phyloP scores from a whole-genome alignment of 2,329 filamentous ascomycete species.

The Trichoderma cornu-damae region DNA sequence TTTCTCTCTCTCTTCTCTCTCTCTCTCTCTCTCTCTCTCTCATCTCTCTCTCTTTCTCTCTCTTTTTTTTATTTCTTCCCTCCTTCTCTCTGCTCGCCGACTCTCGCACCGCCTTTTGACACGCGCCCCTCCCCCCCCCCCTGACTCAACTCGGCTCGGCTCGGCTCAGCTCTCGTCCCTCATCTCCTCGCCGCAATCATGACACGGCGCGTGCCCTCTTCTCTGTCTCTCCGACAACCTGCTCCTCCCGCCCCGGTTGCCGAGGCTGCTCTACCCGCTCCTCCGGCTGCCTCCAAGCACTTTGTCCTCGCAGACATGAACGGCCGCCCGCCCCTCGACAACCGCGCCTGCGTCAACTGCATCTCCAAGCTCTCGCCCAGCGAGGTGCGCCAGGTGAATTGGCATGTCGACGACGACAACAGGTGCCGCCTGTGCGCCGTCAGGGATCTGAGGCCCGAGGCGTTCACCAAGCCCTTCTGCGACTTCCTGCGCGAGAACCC shows the following conservation, averaged over 20 bases:
- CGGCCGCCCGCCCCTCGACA: slow-evolving; percentile 31
- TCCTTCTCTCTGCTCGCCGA: neutral
- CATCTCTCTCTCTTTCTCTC: neutral
- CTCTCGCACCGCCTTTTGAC: slow-evolving; percentile 1
- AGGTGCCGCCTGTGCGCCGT: slow-evolving; percentile 38
- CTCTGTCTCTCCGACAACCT: slow-evolving; percentile 42
- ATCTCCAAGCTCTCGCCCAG: slow-evolving; percentile 31
- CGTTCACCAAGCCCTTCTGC: slow-evolving; percentile 78
- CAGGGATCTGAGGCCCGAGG: slow-evolving; percentile 45
- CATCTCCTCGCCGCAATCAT: slow-evolving; percentile 29
- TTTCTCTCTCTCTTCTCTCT: neutral
- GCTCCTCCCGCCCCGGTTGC: slow-evolving; percentile 27
- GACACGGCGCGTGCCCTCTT: slow-evolving; percentile 44
- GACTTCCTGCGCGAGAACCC: slow-evolving; percentile 86
- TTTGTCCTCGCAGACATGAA: slow-evolving; percentile 46
- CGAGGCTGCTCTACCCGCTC: slow-evolving; percentile 17
- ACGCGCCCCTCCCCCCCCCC: neutral
- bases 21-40: neutral
- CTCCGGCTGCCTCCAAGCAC: slow-evolving; percentile 32
- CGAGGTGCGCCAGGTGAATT: slow-evolving; percentile 32
- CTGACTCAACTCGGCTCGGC: no score
- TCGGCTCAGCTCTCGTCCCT: no score
- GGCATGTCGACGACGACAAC: slow-evolving; percentile 25
- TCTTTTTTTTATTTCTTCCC: no score
- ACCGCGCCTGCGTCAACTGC: slow-evolving; percentile 37